A percentile compares a stretch with the other conserved stretches of the same genome.
phyloP scores from a whole-genome alignment of 257 asterid species.

The Euphrasia confusa region DNA sequence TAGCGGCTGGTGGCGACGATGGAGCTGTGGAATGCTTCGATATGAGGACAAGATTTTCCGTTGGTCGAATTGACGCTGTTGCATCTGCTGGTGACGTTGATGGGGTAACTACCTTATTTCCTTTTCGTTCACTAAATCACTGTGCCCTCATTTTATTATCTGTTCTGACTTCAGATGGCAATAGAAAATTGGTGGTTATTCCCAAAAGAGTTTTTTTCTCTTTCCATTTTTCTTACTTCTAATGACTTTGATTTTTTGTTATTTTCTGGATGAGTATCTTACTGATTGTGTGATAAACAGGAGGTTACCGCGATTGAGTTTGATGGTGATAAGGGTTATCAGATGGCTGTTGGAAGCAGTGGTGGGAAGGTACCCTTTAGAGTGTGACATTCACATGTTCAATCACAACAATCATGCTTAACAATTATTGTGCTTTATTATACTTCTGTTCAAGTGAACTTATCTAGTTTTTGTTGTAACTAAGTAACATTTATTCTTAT shows the following conservation, averaged over 20 bases:
- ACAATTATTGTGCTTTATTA: neutral
- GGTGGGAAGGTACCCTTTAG: slow-evolving; percentile 70
- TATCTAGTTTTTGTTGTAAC: neutral
- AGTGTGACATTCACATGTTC: neutral
- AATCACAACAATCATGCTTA: no score
- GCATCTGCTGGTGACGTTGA: slow-evolving; percentile 59
- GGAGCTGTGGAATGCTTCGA: slow-evolving; percentile 97
- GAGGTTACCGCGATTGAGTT: slow-evolving; percentile 92
- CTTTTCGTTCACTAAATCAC: neutral
- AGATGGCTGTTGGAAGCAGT: slow-evolving; percentile 91
- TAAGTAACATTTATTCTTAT: neutral
- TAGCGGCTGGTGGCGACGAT: slow-evolving; percentile 95
- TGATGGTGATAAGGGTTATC: slow-evolving; percentile 70
- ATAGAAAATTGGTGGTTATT: no score
- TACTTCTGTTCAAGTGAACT: neutral
- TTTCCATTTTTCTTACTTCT: no score
- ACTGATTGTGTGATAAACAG: slow-evolving; percentile 28
- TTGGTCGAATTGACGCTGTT: slow-evolving; percentile 71
- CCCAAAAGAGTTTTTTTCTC: no score
- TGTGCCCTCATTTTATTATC: no score
- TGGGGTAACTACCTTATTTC: slow-evolving; percentile 44
- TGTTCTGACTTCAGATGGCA: no score
- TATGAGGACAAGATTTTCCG: slow-evolving; percentile 75
- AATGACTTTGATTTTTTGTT: no score
- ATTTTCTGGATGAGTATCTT: neutral